phyloP scores from a whole-genome alignment of 257 asterid genomes.

The Solanum raphanifolium region DNA sequence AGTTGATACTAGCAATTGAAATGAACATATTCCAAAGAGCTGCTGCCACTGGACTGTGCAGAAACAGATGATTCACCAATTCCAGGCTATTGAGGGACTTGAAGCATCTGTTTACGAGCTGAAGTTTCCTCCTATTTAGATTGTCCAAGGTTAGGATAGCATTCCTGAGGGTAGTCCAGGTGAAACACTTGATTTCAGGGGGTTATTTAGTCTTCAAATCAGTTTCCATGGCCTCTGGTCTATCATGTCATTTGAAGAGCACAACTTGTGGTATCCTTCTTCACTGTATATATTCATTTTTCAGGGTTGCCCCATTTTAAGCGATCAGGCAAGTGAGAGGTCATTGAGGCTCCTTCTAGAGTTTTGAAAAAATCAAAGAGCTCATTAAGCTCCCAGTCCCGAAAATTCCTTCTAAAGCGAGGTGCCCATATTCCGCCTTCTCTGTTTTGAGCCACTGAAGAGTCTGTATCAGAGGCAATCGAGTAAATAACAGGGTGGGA shows the following conservation, averaged over 20 bases:
- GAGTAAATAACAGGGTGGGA: not conserved
- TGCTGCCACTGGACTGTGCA: not conserved
- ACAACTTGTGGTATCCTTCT: not conserved
- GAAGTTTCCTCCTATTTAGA: not conserved
- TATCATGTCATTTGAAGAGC: not conserved
- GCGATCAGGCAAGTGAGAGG: not conserved
- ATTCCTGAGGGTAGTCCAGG: not conserved
- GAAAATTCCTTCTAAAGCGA: not conserved
- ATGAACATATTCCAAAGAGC: not conserved
- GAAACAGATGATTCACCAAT: not conserved
- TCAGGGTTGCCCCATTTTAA: not conserved
- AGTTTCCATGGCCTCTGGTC: not conserved
- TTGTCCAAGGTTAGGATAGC: not conserved
- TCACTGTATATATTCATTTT: not conserved
- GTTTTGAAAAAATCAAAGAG: not conserved
- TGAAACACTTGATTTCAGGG: not conserved
- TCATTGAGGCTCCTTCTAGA: not conserved
- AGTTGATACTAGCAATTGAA: not conserved
- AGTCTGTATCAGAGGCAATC: not conserved
- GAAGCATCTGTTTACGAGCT: not conserved
- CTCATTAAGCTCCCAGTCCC: not conserved
- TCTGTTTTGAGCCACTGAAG: not conserved
- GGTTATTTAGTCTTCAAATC: not conserved
- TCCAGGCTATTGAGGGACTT: not conserved
- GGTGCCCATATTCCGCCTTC: not conserved